A percentile compares a stretch with the other conserved stretches of the same genome.
Conservation (phyloP, 768 basidiomycete genomes). For the Lentinula detonsa region DNA sequence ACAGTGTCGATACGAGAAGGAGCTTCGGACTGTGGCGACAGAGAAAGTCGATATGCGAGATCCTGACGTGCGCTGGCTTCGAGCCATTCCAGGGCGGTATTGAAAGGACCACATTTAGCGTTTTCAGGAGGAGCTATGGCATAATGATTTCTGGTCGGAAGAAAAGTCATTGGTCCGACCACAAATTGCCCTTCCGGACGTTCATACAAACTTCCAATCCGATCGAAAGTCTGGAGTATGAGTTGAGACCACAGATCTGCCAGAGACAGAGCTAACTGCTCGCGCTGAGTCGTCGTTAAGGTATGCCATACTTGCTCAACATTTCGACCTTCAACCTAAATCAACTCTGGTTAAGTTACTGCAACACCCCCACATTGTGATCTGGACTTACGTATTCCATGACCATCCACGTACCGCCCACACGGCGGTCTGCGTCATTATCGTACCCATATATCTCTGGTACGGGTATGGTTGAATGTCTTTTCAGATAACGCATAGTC, state of each 20-base stretch:
- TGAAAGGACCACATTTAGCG: conserved; percentile 9
- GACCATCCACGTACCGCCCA: conserved; percentile 10
- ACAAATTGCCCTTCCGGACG: background rate
- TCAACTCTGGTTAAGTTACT: background rate
- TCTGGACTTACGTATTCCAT: conserved; percentile 11
- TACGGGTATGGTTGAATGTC: conserved; percentile 7
- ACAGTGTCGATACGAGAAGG: background rate
- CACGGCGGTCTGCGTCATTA: conserved; percentile 4
- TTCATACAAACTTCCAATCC: conserved; percentile 9
- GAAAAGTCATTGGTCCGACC: conserved; percentile 9
- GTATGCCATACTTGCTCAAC: conserved; percentile 1
- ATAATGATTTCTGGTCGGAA: background rate
- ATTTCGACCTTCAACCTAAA: background rate
- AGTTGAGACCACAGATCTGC: conserved; percentile 9
- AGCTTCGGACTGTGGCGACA: background rate
- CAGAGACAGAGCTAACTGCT: conserved; percentile 1
- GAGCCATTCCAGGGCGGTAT: conserved; percentile 3
- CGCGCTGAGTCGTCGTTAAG: background rate
- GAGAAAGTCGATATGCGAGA: conserved; percentile 6
- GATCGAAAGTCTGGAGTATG: conserved; percentile 3
- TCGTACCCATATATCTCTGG: conserved; percentile 9
- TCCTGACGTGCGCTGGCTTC: conserved; percentile 7
- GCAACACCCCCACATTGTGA: background rate
- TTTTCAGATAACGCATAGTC: conserved; percentile 7
- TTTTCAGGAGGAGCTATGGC: conserved; percentile 1